Conservation (phyloP, 2,329 filamentous ascomycete genomes). For the Aspergillus quadrilineatus region DNA sequence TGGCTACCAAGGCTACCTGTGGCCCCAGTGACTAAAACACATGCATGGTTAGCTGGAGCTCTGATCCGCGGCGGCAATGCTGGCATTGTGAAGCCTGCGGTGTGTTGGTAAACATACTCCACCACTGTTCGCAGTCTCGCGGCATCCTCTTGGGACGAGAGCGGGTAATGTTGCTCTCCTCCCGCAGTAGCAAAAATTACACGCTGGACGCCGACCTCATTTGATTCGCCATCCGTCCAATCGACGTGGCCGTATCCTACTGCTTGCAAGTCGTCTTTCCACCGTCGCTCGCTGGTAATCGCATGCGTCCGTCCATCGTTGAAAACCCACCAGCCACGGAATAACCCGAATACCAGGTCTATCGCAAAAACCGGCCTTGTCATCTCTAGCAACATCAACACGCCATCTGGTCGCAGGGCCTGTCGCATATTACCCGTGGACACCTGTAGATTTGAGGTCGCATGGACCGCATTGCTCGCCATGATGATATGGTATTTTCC, state of each 20-base stretch:
- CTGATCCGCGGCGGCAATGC: neutral
- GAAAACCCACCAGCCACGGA: constrained; percentile 43
- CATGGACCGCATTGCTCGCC: constrained; percentile 39
- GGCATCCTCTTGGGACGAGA: constrained; percentile 3
- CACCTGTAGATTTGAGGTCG: constrained; percentile 30
- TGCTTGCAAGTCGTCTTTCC: constrained; percentile 29
- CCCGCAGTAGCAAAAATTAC: constrained; percentile 26
- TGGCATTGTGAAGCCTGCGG: constrained; percentile 20
- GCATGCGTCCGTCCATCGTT: constrained; percentile 39
- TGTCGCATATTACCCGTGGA: constrained; percentile 29
- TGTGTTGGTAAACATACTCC: constrained; percentile 27
- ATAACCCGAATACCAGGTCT: constrained; percentile 36
- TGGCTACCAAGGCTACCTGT: constrained; percentile 44
- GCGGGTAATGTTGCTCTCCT: constrained; percentile 11
- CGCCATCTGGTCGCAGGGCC: constrained; percentile 29
- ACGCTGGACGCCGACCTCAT: constrained; percentile 25
- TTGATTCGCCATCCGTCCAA: constrained; percentile 33
- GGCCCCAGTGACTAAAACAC: constrained; percentile 44
- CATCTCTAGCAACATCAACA: constrained; percentile 36
- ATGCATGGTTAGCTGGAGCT: neutral
- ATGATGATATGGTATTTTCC: constrained; percentile 34
- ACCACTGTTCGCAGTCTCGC: constrained; percentile 20
- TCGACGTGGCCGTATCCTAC: constrained; percentile 35
- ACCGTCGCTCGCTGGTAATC: constrained; percentile 18
- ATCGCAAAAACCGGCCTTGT: constrained; percentile 29